phyloP scores from a whole-genome alignment of 1,139 yeast species.

The Taphrina pruni region DNA sequence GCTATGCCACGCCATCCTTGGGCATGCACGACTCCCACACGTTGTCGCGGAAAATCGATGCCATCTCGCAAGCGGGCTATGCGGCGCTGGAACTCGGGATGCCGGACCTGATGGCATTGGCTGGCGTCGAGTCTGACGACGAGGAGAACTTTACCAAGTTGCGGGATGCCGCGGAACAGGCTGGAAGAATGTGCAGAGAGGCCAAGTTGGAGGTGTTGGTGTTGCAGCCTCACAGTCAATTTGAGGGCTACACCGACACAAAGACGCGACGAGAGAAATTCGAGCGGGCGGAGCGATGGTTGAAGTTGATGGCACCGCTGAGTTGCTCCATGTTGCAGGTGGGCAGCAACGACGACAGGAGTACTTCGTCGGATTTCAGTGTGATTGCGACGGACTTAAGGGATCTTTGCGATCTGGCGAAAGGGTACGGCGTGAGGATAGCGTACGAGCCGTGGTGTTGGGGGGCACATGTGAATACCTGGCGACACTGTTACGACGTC shows the following conservation, averaged over 20 bases:
- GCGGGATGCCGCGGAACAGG: constrained; percentile 25
- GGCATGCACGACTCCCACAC: constrained; percentile 35
- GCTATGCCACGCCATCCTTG: constrained; percentile 22
- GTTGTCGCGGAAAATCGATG: constrained; percentile 6
- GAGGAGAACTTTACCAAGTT: constrained; percentile 12
- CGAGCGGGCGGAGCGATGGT: constrained; percentile 41
- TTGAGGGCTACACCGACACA: constrained; percentile 42
- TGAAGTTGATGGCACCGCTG: constrained; percentile 29
- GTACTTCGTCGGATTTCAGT: constrained; percentile 33
- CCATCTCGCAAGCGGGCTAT: constrained; percentile 16
- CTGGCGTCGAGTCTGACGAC: constrained; percentile 24
- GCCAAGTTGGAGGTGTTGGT: constrained; percentile 29
- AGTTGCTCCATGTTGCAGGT: constrained; percentile 40
- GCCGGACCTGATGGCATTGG: constrained; percentile 24
- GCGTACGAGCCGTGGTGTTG: constrained; percentile 44
- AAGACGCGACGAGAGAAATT: constrained; percentile 26
- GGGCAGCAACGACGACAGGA: constrained; percentile 31
- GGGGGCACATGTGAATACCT: constrained; percentile 42
- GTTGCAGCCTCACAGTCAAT: constrained; percentile 42
- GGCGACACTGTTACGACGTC: constrained; percentile 40
- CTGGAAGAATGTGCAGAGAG: constrained; percentile 35
- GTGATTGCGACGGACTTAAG: constrained; percentile 40
- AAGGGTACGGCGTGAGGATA: constrained; percentile 35
- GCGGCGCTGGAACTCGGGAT: constrained; percentile 29
- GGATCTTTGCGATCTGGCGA: constrained; percentile 39